Conservation (phyloP, 2,329 filamentous ascomycete genomes). For the Furcasterigmium furcatum region DNA sequence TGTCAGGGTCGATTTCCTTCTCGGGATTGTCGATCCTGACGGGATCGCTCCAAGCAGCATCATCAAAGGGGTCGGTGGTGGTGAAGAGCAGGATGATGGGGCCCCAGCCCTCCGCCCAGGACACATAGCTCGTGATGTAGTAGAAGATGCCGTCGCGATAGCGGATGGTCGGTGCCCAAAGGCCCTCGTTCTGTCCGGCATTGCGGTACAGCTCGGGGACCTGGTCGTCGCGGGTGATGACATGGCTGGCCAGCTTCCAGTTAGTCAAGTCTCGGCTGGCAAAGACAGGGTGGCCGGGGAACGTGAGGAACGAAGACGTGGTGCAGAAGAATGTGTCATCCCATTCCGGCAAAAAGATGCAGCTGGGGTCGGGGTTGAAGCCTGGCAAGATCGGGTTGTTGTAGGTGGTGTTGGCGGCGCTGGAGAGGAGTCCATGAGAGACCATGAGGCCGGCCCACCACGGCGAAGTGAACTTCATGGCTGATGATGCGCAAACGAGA, state of each 20-base stretch:
- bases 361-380: slow-evolving; percentile 46
- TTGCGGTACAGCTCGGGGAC: slow-evolving; percentile 30
- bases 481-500: not conserved
- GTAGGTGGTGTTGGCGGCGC: slow-evolving; percentile 17
- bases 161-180: slow-evolving; percentile 45
- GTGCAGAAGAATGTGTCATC: slow-evolving; percentile 47
- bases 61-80: slow-evolving; percentile 14
- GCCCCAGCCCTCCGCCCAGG: slow-evolving; percentile 8
- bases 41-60: slow-evolving; percentile 19
- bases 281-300: slow-evolving; percentile 50
- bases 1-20: slow-evolving; percentile 37
- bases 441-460: not conserved
- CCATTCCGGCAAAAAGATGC: slow-evolving; percentile 31
- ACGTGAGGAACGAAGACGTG: slow-evolving; percentile 48
- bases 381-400: slow-evolving; percentile 46
- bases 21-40: slow-evolving; percentile 15
- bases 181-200: slow-evolving; percentile 23
- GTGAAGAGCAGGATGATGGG: slow-evolving; percentile 10
- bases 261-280: slow-evolving; percentile 46
- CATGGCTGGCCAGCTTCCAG: slow-evolving; percentile 42
- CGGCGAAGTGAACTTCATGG: not conserved
- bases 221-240: slow-evolving; percentile 34
- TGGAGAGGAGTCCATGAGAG: not conserved
- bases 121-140: slow-evolving; percentile 31
- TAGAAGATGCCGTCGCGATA: slow-evolving; percentile 40